phyloP scores from a whole-genome alignment of 768 basidiomycete genomes.

The Saitozyma sp. region DNA sequence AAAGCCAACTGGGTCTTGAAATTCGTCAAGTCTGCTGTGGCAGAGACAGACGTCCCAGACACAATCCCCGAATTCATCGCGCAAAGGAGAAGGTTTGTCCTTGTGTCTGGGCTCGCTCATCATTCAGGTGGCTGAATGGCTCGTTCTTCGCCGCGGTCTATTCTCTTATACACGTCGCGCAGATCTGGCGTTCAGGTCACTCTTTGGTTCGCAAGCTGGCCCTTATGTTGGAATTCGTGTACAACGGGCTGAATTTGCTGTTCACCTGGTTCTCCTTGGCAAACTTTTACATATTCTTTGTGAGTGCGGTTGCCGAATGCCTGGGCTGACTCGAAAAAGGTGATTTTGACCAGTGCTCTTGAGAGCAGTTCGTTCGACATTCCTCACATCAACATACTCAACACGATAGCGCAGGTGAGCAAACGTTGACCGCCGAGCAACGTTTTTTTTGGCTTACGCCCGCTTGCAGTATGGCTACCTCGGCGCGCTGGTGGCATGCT shows the following conservation, averaged over 20 bases:
- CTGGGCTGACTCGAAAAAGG: slow-evolving; percentile 54
- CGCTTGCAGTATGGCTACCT: slow-evolving; percentile 71
- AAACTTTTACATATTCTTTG: slow-evolving; percentile 95
- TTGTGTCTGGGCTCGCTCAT: slow-evolving; percentile 39
- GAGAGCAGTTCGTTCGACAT: slow-evolving; percentile 72
- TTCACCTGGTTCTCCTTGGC: slow-evolving; percentile 91
- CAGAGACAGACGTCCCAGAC: slow-evolving; percentile 93
- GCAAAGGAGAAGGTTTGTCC: slow-evolving; percentile 81
- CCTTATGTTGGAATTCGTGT: slow-evolving; percentile 77
- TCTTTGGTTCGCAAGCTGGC: slow-evolving; percentile 69
- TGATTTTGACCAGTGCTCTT: slow-evolving; percentile 82
- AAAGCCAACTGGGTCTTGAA: slow-evolving; percentile 49
- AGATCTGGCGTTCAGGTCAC: slow-evolving; percentile 78
- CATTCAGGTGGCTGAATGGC: slow-evolving; percentile 60
- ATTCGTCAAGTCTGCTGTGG: slow-evolving; percentile 68
- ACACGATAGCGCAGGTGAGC: slow-evolving; percentile 70
- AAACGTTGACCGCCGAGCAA: slow-evolving; percentile 1
- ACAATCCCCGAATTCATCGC: slow-evolving; percentile 88
- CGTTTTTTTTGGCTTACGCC: background rate
- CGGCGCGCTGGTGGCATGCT: slow-evolving; percentile 80
- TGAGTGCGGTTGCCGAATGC: slow-evolving; percentile 53
- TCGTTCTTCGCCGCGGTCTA: slow-evolving; percentile 93
- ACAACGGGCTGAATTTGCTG: slow-evolving; percentile 80
- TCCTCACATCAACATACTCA: slow-evolving; percentile 68
- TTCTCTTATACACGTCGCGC: slow-evolving; percentile 81